phyloP scores from a whole-genome alignment of 176 grass and related monocot genomes.

The Luzula sylvatica region DNA sequence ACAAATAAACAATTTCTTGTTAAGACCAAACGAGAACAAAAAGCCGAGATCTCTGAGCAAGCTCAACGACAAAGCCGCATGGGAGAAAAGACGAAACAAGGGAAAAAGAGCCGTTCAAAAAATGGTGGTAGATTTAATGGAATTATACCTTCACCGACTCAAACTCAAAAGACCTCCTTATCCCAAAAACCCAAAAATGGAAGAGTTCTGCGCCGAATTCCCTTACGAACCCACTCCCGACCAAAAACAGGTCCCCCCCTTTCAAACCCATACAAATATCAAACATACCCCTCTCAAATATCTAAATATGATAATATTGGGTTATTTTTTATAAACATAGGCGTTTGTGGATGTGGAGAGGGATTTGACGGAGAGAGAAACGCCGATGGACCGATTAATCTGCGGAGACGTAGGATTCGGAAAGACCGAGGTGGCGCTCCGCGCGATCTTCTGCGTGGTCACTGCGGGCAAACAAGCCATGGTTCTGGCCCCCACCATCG shows the following conservation, averaged over 20 bases:
- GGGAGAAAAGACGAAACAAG: constrained; percentile 85
- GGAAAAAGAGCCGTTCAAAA: constrained; percentile 96
- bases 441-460: constrained; percentile 78
- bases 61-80: constrained; percentile 56
- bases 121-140: constrained; percentile 94
- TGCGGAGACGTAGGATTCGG: constrained; percentile 99
- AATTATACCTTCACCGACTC: constrained; percentile 84
- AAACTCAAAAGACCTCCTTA: constrained; percentile 65
- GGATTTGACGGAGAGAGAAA: constrained; percentile 87
- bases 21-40: constrained; percentile 83
- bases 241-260: constrained; percentile 52
- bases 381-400: constrained; percentile 96
- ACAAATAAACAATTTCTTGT: background rate
- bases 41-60: constrained; percentile 73
- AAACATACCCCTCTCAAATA: no score
- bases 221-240: constrained; percentile 84
- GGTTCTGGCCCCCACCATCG: constrained; percentile 84
- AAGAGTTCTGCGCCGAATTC: constrained; percentile 70
- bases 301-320: no score
- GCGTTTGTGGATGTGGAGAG: constrained; percentile 95
- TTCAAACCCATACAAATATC: no score
- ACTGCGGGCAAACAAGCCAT: constrained; percentile 84
- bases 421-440: constrained; percentile 91
- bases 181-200: constrained; percentile 33
- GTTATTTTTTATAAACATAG: no score